Evolutionary conservation across 306 rosid species (phyloP).

Genomic region (Quercus parvula): DNA sequence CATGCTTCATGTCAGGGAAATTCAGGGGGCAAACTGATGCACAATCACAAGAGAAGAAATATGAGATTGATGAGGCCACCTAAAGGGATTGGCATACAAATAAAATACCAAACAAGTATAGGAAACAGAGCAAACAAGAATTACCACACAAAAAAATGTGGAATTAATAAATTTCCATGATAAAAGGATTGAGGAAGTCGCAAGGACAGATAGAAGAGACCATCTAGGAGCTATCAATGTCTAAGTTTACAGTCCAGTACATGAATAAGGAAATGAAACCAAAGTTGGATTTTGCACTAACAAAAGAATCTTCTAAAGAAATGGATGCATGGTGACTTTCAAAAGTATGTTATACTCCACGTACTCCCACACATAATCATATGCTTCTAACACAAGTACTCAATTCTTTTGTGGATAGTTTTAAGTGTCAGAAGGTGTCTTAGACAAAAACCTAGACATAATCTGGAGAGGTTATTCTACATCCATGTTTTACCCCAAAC

Average conservation of each 20-base stretch:
- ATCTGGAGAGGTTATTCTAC: background rate
- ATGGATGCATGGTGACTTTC: background rate
- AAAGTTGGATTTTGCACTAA: background rate
- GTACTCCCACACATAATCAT: background rate
- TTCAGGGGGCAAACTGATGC: conserved; percentile 78
- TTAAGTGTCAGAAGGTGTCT: background rate
- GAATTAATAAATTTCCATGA: background rate
- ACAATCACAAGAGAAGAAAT: conserved; percentile 7
- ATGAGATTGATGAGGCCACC: conserved; percentile 6
- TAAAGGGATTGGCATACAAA: conserved; percentile 18
- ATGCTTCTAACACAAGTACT: background rate
- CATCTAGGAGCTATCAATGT: background rate
- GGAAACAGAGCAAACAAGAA: conserved; percentile 2
- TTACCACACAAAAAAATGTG: background rate
- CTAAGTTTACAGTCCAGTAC: background rate
- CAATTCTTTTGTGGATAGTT: background rate
- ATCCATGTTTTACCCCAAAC: conserved; percentile 1
- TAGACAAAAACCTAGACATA: background rate
- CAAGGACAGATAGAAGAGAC: background rate
- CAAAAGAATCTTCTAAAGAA: background rate
- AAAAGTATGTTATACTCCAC: background rate
- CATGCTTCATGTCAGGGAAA: conserved; percentile 66
- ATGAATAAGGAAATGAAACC: background rate
- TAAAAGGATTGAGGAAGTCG: background rate
- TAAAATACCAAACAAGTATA: background rate